Conservation (phyloP, 495 filamentous ascomycete species). For the Pseudevernia furfuracea region DNA sequence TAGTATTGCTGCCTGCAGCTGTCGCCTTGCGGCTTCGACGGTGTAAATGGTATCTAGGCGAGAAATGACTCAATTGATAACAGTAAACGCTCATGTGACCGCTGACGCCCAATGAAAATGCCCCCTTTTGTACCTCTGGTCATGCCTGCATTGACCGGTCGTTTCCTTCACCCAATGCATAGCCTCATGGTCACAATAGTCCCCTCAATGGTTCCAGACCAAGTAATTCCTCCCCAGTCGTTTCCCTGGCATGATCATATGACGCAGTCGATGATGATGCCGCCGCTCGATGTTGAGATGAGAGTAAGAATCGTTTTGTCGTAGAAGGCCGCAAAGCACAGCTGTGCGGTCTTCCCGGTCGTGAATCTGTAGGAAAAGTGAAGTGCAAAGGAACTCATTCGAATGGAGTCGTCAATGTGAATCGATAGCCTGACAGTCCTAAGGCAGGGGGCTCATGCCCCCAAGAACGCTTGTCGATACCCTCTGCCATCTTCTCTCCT, state of each 20-base stretch:
- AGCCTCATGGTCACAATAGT: neutral
- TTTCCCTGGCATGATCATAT: constrained; percentile 7
- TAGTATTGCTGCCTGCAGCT: constrained; percentile 23
- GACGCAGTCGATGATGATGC: constrained; percentile 13
- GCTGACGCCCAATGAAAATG: constrained; percentile 5
- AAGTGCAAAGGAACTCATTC: constrained; percentile 4
- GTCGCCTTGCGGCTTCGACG: constrained; percentile 17
- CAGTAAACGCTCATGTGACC: constrained; percentile 8
- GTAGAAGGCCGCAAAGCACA: constrained; percentile 8
- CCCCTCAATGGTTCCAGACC: constrained; percentile 4
- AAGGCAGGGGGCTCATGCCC: constrained; percentile 20
- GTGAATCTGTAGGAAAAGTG: constrained; percentile 13
- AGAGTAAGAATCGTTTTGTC: neutral
- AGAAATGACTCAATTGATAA: constrained; percentile 19
- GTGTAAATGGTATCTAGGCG: constrained; percentile 15
- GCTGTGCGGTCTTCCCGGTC: constrained; percentile 4
- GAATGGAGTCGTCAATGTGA: neutral
- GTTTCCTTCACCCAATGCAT: constrained; percentile 7
- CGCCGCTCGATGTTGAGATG: constrained; percentile 6
- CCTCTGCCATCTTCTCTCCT: constrained; percentile 27
- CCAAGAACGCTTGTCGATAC: constrained; percentile 23
- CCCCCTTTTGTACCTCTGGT: neutral
- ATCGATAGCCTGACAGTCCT: constrained; percentile 11
- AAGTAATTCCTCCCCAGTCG: constrained; percentile 13
- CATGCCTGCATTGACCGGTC: constrained; percentile 17